Base-by-base conservation (phyloP, 495 filamentous ascomycete genomes). In the Amorphotheca resinae region DNA sequence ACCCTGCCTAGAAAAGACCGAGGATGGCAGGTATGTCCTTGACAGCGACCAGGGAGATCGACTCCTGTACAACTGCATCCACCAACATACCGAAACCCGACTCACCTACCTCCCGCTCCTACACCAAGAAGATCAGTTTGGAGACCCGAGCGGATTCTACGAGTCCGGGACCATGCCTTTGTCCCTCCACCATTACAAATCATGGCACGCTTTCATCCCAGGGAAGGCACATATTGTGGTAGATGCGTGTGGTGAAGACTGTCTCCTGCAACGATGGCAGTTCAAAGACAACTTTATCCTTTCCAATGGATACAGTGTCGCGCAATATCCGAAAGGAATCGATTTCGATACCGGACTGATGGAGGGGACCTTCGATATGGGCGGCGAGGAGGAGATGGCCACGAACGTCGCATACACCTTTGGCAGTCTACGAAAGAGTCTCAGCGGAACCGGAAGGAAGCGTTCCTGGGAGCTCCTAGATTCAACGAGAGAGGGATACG, bases 171-270 rank as follows among this genome's bases (percentile, higher is more conserved):
- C 64, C 9, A 62, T 64, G 25, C 67, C 72, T 1, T 66, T 79
- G 0, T 65, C 67, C 9, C 65, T 80, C 14, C 75, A 78, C 53
- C 73, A 78, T 56, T 78, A 70, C 66, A 72, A 74, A 40, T 52
- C 58, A 38, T 73, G 73, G 64, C 59, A 72, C 33, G 59, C 64
- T 21, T 67, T 77, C 59, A 59, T 65, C 18, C 64, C 67, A 22
- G 61, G 67, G 18, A 63, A 62, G 30, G 61, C 64, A 22, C 59
- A 63, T 42, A 34, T 50, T 4, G 59, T 77, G 12, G 55, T 71
- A 22, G 62, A 70, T 23, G 55, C 72, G 1, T 80, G 74, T 48
- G 74, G 73, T 16, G 68, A 73, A 32, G 54, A 55, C 12, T 78
- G 73, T 41, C 62, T 77, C 17, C 55, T 79, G 31, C 71, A 74